Base-by-base conservation (phyloP, 176 grass and related monocot genomes). In the Stipa capillata region DNA sequence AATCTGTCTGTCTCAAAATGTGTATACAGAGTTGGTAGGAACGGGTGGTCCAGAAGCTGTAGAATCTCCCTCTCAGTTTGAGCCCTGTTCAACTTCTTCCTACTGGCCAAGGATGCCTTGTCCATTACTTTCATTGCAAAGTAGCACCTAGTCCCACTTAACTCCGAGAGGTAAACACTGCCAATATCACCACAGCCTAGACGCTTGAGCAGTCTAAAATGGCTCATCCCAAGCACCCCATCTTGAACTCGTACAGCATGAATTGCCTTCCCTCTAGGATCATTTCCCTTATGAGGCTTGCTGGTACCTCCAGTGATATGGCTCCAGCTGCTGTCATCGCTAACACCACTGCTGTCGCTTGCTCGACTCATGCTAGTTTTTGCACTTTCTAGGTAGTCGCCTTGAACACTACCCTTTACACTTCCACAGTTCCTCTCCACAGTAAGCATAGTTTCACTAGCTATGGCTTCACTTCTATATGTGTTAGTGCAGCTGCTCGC, bases 81-180 rank as follows among this genome's bases (percentile, higher is more conserved):
- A 80, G 93, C 90, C 82, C 93, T 86, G 23, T 92, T 97, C 74
- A 97, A 66, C 81, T 97, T 97, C 79, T 97, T 97, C 81, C 93
- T 87, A 68, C 93, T 97, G 21, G 87, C 90, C 68, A 97, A 76
- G 60, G 89, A 91, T 65, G 92, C 92, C 78, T 95, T 95, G 77
- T 95, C 92, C 92, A 95, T 95, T 44, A 97, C 95, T 79, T 97
- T 97, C 92, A 97, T 97, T 32, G 95, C 95, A 65, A 94, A 94
- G 86, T 92, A 97, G 79, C 95, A 94, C 54, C 89, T 85, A 25
- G 94, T 97, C 7, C 91, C 87, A 59, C 91, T 94, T 23, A 97
- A 76, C 73, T 97, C 94, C n/a, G 94, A 97, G 48, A 97, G 84
- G 73, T 97, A 97, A 68, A 97, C 94, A 54, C 89, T 94, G 6